Conservation (phyloP, 192 early-diverging fungal genomes). For the Coemansia javaensis region DNA sequence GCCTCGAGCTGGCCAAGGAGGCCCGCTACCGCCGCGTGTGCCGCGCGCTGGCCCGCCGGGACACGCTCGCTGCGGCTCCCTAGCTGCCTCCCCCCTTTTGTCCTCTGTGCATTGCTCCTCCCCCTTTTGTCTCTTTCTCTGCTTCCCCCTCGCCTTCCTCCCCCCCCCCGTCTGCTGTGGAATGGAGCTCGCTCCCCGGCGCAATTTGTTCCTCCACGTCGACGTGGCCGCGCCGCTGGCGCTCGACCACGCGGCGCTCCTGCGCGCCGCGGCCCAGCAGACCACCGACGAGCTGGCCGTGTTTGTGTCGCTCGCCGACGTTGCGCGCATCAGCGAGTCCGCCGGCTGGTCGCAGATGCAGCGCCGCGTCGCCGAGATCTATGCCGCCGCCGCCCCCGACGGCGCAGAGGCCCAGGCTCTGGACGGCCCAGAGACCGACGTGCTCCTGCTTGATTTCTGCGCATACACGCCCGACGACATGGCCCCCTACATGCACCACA, state of each 20-base stretch:
- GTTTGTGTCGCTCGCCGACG: constrained; percentile 16
- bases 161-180: too few relatives aligned
- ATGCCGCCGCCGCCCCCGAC: constrained; percentile 18
- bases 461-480: constrained; percentile 39
- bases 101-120: background rate
- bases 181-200: constrained; percentile 15
- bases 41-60: too few relatives aligned
- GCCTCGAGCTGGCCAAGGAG: constrained; percentile 33
- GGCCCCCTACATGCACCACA: constrained; percentile 11
- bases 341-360: constrained; percentile 44
- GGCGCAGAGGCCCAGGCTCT: constrained; percentile 13
- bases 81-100: too few relatives aligned
- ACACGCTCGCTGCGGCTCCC: too few relatives aligned
- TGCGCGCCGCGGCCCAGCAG: constrained; percentile 16
- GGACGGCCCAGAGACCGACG: constrained; percentile 4
- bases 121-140: constrained; percentile 1
- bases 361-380: constrained; percentile 40
- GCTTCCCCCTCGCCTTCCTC: background rate
- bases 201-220: constrained; percentile 23
- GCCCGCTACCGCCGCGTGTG: background rate
- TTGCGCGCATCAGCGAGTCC: background rate
- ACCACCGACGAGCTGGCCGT: constrained; percentile 31
- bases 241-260: constrained; percentile 7
- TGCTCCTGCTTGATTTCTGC: constrained; percentile 42
- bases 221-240: constrained; percentile 11